Evolutionary conservation across 257 asterid species (phyloP).

Genomic region (Scutellaria galericulata): DNA sequence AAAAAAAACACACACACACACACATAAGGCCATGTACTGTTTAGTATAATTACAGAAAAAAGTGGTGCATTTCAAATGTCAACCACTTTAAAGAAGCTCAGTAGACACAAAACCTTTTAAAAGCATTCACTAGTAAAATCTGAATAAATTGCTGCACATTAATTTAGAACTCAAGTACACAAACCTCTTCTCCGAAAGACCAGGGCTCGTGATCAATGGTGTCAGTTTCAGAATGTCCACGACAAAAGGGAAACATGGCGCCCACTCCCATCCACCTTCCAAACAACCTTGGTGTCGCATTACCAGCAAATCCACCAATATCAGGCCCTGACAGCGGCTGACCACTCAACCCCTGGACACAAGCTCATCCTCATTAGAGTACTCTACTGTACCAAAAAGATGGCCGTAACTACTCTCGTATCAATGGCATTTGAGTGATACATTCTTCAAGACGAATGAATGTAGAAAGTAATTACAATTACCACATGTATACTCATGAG

Average conservation of each 20-base stretch:
- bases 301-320: conserved; percentile 97
- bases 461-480: not conserved
- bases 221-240: conserved; percentile 89
- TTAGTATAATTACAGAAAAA: not conserved
- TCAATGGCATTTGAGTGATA: not conserved
- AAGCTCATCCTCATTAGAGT: conserved; percentile 27
- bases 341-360: conserved; percentile 85
- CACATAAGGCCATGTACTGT: too few species aligned
- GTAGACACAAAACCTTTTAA: conserved; percentile 3
- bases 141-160: not conserved
- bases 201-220: conserved; percentile 94
- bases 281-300: conserved; percentile 91
- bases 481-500: not conserved
- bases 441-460: conserved; percentile 1
- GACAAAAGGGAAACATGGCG: conserved; percentile 92
- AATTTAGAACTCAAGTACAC: conserved; percentile 27
- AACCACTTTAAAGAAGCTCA: conserved; percentile 4
- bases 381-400: conserved; percentile 3
- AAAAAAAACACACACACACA: too few species aligned
- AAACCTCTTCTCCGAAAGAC: conserved; percentile 97
- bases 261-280: conserved; percentile 99
- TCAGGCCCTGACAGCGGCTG: conserved; percentile 98
- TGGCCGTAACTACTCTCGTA: not conserved
- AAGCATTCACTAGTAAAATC: not conserved
- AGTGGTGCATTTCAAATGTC: not conserved